These are phyloP conservation scores for Blastobotrys elegans DNA, from an alignment of 1,139 yeast species.

Conservation along the genomic window DNA sequence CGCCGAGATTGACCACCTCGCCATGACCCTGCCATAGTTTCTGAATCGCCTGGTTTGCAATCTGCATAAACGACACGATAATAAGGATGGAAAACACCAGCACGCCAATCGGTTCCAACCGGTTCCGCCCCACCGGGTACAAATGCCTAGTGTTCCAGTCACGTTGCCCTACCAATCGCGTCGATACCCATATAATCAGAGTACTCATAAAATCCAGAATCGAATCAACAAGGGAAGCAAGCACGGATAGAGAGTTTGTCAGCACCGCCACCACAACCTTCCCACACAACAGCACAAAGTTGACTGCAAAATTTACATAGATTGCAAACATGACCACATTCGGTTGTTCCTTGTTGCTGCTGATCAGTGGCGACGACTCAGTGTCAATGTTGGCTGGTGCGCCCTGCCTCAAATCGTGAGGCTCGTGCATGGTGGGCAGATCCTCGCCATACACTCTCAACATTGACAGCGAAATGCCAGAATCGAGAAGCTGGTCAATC, in stretches of 20 bases:
- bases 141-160: slow-evolving; percentile 43
- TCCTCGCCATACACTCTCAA: slow-evolving; percentile 54
- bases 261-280: slow-evolving; percentile 57
- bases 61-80: slow-evolving; percentile 67
- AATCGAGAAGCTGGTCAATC: slow-evolving; percentile 63
- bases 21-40: slow-evolving; percentile 26
- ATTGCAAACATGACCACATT: slow-evolving; percentile 55
- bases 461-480: slow-evolving; percentile 66
- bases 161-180: slow-evolving; percentile 51
- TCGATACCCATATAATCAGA: slow-evolving; percentile 61
- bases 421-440: slow-evolving; percentile 32
- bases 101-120: slow-evolving; percentile 76
- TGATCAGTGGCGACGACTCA: slow-evolving; percentile 52
- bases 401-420: slow-evolving; percentile 33
- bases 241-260: slow-evolving; percentile 66
- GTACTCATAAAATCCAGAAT: slow-evolving; percentile 71
- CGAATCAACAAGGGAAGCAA: slow-evolving; percentile 77
- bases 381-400: slow-evolving; percentile 57
- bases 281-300: slow-evolving; percentile 55
- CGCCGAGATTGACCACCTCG: slow-evolving; percentile 47
- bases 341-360: slow-evolving; percentile 41
- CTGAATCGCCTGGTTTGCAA: slow-evolving; percentile 56
- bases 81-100: slow-evolving; percentile 68
- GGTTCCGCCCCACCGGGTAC: slow-evolving; percentile 66
- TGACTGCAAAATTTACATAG: slow-evolving; percentile 57